Evolutionary conservation across 345 rosid species (phyloP).

Genomic region (Salix udensis): DNA sequence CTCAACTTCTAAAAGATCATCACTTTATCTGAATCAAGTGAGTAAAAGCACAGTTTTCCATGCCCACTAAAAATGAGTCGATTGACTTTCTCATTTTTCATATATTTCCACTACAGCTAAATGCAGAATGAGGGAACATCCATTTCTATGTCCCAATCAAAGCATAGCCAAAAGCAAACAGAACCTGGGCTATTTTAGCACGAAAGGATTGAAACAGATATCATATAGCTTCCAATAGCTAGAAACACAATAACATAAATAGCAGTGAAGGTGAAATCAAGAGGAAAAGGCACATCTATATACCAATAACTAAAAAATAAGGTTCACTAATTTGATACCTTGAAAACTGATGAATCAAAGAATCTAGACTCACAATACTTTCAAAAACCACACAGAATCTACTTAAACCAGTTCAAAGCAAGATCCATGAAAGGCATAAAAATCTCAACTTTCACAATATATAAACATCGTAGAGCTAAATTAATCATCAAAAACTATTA

Average conservation of each 20-base stretch:
- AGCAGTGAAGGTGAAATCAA: constrained; percentile 3
- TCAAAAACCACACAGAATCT: neutral
- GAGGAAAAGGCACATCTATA: neutral
- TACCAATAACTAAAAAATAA: neutral
- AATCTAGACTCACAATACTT: neutral
- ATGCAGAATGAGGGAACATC: neutral
- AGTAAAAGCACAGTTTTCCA: neutral
- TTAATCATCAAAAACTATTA: neutral
- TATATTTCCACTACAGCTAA: neutral
- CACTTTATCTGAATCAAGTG: neutral
- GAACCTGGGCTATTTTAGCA: neutral
- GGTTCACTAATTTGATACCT: neutral
- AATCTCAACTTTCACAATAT: neutral
- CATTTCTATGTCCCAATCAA: neutral
- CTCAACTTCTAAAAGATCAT: neutral
- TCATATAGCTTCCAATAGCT: neutral
- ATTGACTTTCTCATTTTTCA: neutral
- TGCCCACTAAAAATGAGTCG: neutral
- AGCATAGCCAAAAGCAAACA: neutral
- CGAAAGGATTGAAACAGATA: neutral
- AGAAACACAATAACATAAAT: neutral
- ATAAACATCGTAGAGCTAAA: neutral
- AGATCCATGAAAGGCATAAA: constrained; percentile 18
- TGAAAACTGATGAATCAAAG: neutral
- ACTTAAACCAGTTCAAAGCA: constrained; percentile 1